Evolutionary conservation across 2,329 filamentous ascomycete species (phyloP).

Genomic region (Dactylonectria estremocensis): DNA sequence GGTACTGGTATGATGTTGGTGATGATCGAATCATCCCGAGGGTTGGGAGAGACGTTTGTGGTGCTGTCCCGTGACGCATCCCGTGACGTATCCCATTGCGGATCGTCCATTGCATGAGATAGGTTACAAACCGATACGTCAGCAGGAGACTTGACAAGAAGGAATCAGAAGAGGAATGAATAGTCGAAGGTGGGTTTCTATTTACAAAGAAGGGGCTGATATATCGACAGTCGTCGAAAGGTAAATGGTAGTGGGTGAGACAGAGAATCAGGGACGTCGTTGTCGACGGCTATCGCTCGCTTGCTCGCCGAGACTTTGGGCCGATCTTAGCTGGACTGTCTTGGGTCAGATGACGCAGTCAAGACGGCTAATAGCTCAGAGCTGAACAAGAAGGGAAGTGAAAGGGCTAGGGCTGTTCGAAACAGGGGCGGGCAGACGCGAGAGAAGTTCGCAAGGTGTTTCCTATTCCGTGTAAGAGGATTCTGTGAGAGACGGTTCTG

Average conservation of each 20-base stretch:
- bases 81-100: neutral
- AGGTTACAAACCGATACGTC: neutral
- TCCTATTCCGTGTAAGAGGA: no score
- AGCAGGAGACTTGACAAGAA: neutral
- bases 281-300: neutral
- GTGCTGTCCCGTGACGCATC: no score
- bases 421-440: no score
- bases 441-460: no score
- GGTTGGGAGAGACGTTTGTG: conserved; percentile 24
- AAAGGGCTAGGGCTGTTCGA: neutral
- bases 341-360: no score
- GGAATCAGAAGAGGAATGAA: neutral
- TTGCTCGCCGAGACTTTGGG: neutral
- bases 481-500: no score
- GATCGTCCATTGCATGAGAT: conserved; percentile 18
- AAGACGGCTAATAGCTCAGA: neutral
- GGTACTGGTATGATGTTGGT: conserved; percentile 38
- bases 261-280: neutral
- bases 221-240: neutral
- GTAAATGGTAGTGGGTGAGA: neutral
- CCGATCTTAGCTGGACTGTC: no score
- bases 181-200: no score
- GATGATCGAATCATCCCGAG: conserved; percentile 17
- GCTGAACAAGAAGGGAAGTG: neutral
- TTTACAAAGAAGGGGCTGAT: neutral